Conservation (phyloP, 306 rosid genomes). For the Vigna unguiculata region DNA sequence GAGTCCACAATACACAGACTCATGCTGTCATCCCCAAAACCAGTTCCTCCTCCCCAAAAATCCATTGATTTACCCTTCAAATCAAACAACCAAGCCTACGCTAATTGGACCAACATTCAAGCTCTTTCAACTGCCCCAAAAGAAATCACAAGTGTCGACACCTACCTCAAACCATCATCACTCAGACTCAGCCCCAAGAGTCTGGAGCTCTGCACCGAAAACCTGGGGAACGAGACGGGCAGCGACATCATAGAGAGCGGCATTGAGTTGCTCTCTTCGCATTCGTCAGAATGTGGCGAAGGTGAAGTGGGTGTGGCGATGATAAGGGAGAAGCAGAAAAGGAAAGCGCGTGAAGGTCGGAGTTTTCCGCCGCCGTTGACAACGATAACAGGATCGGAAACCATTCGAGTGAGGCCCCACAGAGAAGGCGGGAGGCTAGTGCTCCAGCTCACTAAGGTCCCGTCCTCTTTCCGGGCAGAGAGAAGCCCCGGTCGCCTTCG, state of each 20-base stretch:
- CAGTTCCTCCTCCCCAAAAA: too few relatives aligned
- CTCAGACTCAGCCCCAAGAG: slow-evolving; percentile 65
- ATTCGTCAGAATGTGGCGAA: neutral
- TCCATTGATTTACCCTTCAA: too few relatives aligned
- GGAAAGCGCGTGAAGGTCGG: slow-evolving; percentile 35
- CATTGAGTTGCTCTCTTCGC: slow-evolving; percentile 45
- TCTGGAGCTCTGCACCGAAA: slow-evolving; percentile 84
- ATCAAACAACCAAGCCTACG: slow-evolving; percentile 32
- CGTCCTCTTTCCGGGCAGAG: slow-evolving; percentile 63
- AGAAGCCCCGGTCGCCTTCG: slow-evolving; percentile 86
- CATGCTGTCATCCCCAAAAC: slow-evolving; percentile 25
- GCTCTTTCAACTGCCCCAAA: slow-evolving; percentile 46
- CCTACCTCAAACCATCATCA: slow-evolving; percentile 44
- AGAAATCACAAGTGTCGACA: slow-evolving; percentile 43
- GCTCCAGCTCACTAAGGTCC: slow-evolving; percentile 56
- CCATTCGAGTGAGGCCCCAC: slow-evolving; percentile 62
- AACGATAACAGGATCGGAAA: slow-evolving; percentile 71
- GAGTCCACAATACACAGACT: slow-evolving; percentile 68
- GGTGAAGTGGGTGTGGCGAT: neutral
- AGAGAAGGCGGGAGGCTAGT: slow-evolving; percentile 81
- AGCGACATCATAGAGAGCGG: slow-evolving; percentile 56
- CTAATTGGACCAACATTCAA: slow-evolving; percentile 64
- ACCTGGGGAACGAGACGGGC: slow-evolving; percentile 89
- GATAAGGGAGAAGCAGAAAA: slow-evolving; percentile 32
- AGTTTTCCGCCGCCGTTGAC: slow-evolving; percentile 92